These are phyloP conservation scores for Entamoeba histolytica DNA, from an alignment of 208 protist genomes.

Conservation along the genomic window DNA sequence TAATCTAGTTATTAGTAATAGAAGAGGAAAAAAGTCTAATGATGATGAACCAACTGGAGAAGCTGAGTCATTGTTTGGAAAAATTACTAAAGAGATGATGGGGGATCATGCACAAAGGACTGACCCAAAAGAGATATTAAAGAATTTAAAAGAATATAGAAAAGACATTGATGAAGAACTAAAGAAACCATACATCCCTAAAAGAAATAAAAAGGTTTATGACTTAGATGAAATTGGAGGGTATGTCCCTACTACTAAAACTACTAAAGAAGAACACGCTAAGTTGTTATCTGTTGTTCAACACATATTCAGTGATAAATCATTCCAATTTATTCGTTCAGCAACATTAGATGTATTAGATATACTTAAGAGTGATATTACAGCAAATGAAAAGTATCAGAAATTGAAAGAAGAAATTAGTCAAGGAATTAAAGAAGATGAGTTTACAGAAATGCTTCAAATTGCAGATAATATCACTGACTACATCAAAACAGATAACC, in stretches of 20 bases:
- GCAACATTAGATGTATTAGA: neutral
- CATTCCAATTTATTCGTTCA: neutral
- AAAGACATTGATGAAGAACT: neutral
- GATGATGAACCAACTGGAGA: neutral
- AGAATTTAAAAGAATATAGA: neutral
- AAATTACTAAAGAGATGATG: neutral
- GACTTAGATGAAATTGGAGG: neutral
- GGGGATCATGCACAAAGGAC: neutral
- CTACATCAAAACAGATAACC: neutral
- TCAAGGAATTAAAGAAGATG: neutral
- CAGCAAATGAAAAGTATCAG: neutral
- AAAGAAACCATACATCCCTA: neutral
- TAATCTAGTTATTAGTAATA: neutral
- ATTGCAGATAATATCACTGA: neutral
- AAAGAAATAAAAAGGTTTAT: neutral
- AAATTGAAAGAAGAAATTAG: neutral
- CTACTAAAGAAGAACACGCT: neutral
- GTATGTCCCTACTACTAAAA: neutral
- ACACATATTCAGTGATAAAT: neutral
- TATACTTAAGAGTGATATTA: neutral
- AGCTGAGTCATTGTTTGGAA: neutral
- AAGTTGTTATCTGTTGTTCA: neutral
- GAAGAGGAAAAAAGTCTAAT: neutral
- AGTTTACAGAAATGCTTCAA: neutral
- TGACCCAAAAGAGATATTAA: neutral